A percentile compares a stretch with the other conserved stretches of the same genome.
Evolutionary conservation across 208 protist genomes (phyloP).

Genomic region (Crithidia bombi): DNA sequence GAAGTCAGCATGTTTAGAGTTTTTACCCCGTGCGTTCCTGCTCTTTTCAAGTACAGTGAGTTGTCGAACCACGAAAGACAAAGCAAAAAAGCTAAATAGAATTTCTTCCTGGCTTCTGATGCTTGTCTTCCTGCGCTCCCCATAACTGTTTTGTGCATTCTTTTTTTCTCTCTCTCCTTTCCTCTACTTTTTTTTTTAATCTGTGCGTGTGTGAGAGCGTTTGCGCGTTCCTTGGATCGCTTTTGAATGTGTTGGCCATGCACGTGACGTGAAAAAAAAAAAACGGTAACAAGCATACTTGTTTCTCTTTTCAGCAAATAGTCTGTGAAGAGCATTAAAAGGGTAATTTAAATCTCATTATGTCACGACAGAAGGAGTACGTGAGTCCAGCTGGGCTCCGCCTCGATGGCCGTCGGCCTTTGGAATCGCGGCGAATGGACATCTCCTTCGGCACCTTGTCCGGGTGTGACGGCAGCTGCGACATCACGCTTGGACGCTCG

Average conservation of each 20-base stretch:
- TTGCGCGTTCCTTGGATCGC: no score
- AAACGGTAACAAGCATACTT: no score
- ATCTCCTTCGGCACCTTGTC: slow-evolving; percentile 73
- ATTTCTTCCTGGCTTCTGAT: no score
- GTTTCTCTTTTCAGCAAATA: no score
- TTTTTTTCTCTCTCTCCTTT: not conserved
- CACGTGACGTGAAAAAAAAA: no score
- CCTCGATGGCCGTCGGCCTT: slow-evolving; percentile 76
- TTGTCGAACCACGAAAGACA: no score
- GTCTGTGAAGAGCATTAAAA: not conserved
- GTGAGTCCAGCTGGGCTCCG: slow-evolving; percentile 82
- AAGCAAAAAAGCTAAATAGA: no score
- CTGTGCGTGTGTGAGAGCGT: not conserved
- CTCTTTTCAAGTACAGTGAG: no score
- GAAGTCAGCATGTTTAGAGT: no score
- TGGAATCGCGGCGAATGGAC: slow-evolving; percentile 59
- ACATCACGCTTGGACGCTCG: slow-evolving; percentile 52
- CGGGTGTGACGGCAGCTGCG: slow-evolving; percentile 81
- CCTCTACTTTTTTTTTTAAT: slow-evolving; percentile 2
- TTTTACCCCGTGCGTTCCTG: no score
- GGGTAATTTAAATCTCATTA: slow-evolving; percentile 7
- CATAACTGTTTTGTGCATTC: not conserved
- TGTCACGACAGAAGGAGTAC: slow-evolving; percentile 83
- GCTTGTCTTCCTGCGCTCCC: not conserved
- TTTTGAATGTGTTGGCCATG: no score